These are phyloP conservation scores for Tympanopsis confertula DNA, from an alignment of 2,329 filamentous ascomycete species.

Conservation along the genomic window DNA sequence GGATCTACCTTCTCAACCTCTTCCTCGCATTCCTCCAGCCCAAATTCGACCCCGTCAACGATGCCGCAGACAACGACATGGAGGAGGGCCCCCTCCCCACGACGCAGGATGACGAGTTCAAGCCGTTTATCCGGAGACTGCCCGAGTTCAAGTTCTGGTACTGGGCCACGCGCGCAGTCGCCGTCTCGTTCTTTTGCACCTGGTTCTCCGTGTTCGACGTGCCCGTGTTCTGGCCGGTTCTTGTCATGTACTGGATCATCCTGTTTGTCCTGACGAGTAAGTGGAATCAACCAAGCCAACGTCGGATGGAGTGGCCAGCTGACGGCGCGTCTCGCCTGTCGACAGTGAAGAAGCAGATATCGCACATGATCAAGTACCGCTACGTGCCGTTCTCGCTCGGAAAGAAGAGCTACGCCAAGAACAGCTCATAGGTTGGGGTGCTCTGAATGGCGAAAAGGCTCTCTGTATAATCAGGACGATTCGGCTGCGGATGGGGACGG, in stretches of 20 bases:
- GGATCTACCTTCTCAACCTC: conserved; percentile 96
- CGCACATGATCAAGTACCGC: conserved; percentile 99
- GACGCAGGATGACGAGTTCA: conserved; percentile 94
- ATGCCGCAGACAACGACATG: conserved; percentile 94
- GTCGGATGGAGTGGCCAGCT: conserved; percentile 4
- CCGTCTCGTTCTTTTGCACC: conserved; percentile 74
- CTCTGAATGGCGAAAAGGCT: conserved; percentile 3
- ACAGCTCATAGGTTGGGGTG: conserved; percentile 28
- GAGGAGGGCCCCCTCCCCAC: conserved; percentile 56
- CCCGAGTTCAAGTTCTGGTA: conserved; percentile 99
- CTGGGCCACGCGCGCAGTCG: conserved; percentile 76
- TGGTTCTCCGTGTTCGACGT: conserved; percentile 94
- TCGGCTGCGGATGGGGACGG: too few species aligned
- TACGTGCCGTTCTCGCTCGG: conserved; percentile 90
- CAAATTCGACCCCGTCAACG: conserved; percentile 94
- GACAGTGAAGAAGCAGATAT: conserved; percentile 93
- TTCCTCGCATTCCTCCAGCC: conserved; percentile 97
- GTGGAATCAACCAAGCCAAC: conserved; percentile 21
- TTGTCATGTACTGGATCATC: conserved; percentile 98
- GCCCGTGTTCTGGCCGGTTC: conserved; percentile 95
- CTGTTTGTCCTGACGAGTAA: conserved; percentile 88
- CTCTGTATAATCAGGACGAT: conserved; percentile 5
- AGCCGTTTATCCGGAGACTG: conserved; percentile 87
- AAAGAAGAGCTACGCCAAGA: conserved; percentile 70
- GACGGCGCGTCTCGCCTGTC: conserved; percentile 2